Evolutionary conservation across 2,329 filamentous ascomycete genomes (phyloP), one percentile per base, ranked within the genome.

Genomic region (Cladosporium halotolerans): DNA sequence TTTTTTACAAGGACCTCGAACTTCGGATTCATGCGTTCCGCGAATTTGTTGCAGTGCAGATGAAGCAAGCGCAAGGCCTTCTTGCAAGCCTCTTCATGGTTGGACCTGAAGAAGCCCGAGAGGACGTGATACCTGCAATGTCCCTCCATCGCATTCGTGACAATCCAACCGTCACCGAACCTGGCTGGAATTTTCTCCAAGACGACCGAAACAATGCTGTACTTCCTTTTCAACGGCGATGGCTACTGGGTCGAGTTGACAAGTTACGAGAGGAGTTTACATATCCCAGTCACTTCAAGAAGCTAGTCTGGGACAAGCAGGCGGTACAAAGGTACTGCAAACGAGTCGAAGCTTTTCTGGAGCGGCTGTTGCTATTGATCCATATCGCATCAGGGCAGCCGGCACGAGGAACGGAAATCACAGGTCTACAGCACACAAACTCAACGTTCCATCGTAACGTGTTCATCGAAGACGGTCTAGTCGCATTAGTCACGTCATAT

Each of bases 391-490:
- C 18, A 32, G 32, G 49, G 31, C 40, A 52, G 41, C 49, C 31
- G 13, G 49, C 40, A 28, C 40, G 49, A 45, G 40, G 42, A n/a
- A 44, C 40, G 11, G 49, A 52, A 23, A 52, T 52, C n/a, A 28
- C 39, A 16, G 43, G 49, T 40, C 14, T 52, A 33, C 40, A 31
- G n/a, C 23, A 52, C 36, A 18, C 13, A 28, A 52, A 52, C 40
- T 41, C 49, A n/a, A 45, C 31, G 16, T 34, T 38, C 46, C 23
- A 41, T 32, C 18, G 14, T n/a, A 52, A 45, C 13, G 18, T 38
- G 11, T 48, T 53, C 33, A 53, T 53, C 32, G 33, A 53, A 39
- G 51, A 53, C 38, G 42, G 51, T 16, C 23, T 53, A 41, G 51
- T 53, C n/a, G 43, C 32, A 9, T 38, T 47, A 11, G 51, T 48